Percentiles rank a stretch among this genome's conserved stretches.
Conservation (phyloP, 2,329 filamentous ascomycete genomes). For the Botryotinia narcissicola region DNA sequence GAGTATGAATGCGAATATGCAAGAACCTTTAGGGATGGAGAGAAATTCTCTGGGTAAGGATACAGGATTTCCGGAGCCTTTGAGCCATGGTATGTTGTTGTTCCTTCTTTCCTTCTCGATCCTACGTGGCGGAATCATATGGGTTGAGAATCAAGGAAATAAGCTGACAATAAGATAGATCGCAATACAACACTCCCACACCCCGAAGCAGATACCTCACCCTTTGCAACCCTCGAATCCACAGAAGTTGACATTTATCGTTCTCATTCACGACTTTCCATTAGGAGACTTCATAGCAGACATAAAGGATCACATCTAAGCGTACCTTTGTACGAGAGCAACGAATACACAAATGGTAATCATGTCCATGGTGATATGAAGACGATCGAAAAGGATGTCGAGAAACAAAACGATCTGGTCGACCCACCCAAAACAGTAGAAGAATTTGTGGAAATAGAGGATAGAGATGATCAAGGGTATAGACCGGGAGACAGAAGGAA, state of each 20-base stretch:
- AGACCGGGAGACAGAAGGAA: conserved; percentile 27
- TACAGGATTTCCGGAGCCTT: conserved; percentile 39
- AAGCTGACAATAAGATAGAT: conserved; percentile 32
- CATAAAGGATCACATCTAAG: conserved; percentile 22
- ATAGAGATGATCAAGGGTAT: conserved; percentile 13
- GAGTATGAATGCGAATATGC: conserved; percentile 27
- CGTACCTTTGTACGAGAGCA: conserved; percentile 29
- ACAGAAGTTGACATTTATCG: conserved; percentile 49
- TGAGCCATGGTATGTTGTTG: conserved; percentile 30
- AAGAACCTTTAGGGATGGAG: conserved; percentile 23
- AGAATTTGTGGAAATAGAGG: conserved; percentile 10
- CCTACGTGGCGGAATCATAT: not conserved
- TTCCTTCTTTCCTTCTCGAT: not conserved
- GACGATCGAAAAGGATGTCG: conserved; percentile 16
- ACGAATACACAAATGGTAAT: conserved; percentile 28
- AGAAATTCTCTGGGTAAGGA: conserved; percentile 33
- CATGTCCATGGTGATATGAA: conserved; percentile 21
- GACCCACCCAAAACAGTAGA: conserved; percentile 13
- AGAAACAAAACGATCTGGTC: conserved; percentile 8
- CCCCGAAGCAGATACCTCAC: conserved; percentile 58
- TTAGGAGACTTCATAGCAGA: conserved; percentile 25
- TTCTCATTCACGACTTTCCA: conserved; percentile 26
- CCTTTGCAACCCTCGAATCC: conserved; percentile 55
- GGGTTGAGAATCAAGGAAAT: not conserved
- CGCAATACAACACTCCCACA: conserved; percentile 62